Percentiles rank a stretch among this genome's conserved stretches.
Conservation (phyloP, 2,329 filamentous ascomycete species). For the Colletotrichum australisinense region DNA sequence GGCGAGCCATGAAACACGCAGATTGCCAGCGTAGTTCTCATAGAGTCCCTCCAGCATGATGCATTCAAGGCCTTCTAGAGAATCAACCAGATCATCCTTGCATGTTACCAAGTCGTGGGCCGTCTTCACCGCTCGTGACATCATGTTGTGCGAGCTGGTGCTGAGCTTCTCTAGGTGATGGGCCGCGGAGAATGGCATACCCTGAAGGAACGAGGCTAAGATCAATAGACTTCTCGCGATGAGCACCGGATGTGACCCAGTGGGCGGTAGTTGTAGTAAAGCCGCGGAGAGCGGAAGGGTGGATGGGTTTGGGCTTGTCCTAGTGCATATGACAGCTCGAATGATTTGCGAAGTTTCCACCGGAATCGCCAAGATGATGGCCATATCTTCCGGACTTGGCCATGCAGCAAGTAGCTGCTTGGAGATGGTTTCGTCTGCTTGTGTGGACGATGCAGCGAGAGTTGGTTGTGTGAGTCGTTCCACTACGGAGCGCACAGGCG, state of each 20-base stretch:
- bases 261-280: conserved; percentile 2
- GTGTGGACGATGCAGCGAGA: not conserved
- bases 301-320: not conserved
- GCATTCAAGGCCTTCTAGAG: conserved; percentile 61
- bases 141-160: conserved; percentile 40
- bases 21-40: conserved; percentile 57
- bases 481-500: no score
- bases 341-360: conserved; percentile 12
- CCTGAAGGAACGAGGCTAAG: conserved; percentile 51
- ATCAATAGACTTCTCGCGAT: conserved; percentile 55
- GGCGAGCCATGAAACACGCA: conserved; percentile 58
- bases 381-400: conserved; percentile 7
- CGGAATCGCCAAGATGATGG: not conserved
- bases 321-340: conserved; percentile 3
- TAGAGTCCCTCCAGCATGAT: conserved; percentile 61
- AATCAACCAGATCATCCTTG: conserved; percentile 57
- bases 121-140: conserved; percentile 42
- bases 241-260: conserved; percentile 45
- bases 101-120: conserved; percentile 52
- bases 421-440: not conserved
- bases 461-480: not conserved
- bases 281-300: not conserved
- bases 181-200: not conserved
- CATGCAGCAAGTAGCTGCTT: conserved; percentile 1
- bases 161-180: conserved; percentile 32